These are phyloP conservation scores for Viola pubescens DNA, from an alignment of 441 rosid species.

Conservation along the genomic window DNA sequence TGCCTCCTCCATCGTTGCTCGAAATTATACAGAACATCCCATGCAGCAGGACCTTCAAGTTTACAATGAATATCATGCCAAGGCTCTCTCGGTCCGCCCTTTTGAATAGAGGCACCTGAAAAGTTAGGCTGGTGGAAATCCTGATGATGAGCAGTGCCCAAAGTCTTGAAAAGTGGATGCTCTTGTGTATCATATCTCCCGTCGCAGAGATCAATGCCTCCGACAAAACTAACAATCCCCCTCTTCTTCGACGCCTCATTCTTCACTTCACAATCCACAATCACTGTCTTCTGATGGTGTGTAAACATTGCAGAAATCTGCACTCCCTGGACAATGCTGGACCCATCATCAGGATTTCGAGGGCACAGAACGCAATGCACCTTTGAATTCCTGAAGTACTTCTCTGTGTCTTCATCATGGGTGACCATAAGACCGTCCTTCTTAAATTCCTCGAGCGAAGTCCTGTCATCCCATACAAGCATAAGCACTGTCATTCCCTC, in stretches of 20 bases:
- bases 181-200: slow-evolving; percentile 83
- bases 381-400: slow-evolving; percentile 44
- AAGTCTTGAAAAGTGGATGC: slow-evolving; percentile 86
- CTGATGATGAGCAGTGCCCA: slow-evolving; percentile 63
- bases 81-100: slow-evolving; percentile 98
- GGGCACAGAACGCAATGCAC: slow-evolving; percentile 90
- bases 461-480: slow-evolving; percentile 90
- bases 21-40: slow-evolving; percentile 88
- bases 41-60: slow-evolving; percentile 94
- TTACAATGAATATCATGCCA: slow-evolving; percentile 96
- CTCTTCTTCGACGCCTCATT: slow-evolving; percentile 40
- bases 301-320: slow-evolving; percentile 78
- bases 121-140: slow-evolving; percentile 97
- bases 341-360: slow-evolving; percentile 79
- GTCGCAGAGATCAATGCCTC: slow-evolving; percentile 94
- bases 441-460: slow-evolving; percentile 63
- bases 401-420: slow-evolving; percentile 79
- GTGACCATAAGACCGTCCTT: slow-evolving; percentile 91
- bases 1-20: slow-evolving; percentile 93
- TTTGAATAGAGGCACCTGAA: slow-evolving; percentile 49
- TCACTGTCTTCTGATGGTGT: slow-evolving; percentile 85
- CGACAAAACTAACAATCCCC: slow-evolving; percentile 76
- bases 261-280: slow-evolving; percentile 67
- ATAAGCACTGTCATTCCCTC: slow-evolving; percentile 63
- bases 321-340: slow-evolving; percentile 60